Conservation (phyloP, 2,329 filamentous ascomycete species). For the Macrophomina pseudophaseolina region DNA sequence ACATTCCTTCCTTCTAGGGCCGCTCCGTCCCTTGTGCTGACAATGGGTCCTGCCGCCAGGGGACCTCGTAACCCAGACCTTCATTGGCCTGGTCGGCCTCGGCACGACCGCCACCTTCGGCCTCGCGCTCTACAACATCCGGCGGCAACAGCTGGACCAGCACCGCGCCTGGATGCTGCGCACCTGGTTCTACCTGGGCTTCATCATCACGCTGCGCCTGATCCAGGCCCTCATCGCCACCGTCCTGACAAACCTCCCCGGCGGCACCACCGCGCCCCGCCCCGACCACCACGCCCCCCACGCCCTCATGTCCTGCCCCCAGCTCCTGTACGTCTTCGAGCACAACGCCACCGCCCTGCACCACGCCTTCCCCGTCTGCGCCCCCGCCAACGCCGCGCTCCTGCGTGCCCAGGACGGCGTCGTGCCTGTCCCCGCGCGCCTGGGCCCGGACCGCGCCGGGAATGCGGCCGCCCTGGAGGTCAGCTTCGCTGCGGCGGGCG, state of each 20-base stretch:
- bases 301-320: neutral
- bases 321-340: neutral
- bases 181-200: conserved; percentile 50
- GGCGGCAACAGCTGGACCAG: conserved; percentile 65
- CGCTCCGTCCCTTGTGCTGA: neutral
- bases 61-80: conserved; percentile 55
- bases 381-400: conserved; percentile 44
- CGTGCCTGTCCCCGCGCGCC: conserved; percentile 29
- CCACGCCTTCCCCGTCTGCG: conserved; percentile 47
- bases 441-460: conserved; percentile 18
- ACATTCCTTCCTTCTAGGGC: neutral
- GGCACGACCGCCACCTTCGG: conserved; percentile 51
- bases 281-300: conserved; percentile 34
- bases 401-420: conserved; percentile 33
- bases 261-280: neutral
- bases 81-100: conserved; percentile 51
- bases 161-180: conserved; percentile 69
- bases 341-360: neutral
- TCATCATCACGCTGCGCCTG: conserved; percentile 59
- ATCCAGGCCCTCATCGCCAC: conserved; percentile 52
- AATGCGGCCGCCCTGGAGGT: conserved; percentile 53
- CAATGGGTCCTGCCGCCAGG: neutral
- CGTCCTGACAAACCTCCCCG: conserved; percentile 44
- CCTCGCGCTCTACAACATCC: conserved; percentile 63
- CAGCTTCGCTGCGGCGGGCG: conserved; percentile 59